These are phyloP conservation scores for Penicillium digitatum DNA, from an alignment of 2,329 filamentous ascomycete species.

Conservation along the genomic window DNA sequence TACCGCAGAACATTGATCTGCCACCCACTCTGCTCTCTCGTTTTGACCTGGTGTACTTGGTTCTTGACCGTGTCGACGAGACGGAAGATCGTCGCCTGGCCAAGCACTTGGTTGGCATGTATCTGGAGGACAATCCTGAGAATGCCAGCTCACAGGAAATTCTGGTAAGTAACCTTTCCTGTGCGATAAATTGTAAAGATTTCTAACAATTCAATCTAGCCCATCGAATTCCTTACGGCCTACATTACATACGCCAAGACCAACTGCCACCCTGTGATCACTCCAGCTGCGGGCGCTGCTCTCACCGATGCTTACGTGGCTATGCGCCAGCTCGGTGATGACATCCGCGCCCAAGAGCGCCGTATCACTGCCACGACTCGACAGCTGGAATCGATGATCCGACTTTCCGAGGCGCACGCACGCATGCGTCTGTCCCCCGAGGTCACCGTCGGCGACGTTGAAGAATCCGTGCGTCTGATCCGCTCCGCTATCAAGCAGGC, in stretches of 20 bases:
- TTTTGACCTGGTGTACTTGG: slow-evolving; percentile 95
- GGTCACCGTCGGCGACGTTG: slow-evolving; percentile 78
- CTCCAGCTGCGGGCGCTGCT: slow-evolving; percentile 72
- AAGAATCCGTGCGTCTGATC: slow-evolving; percentile 88
- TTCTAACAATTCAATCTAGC: slow-evolving; percentile 48
- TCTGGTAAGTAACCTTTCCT: slow-evolving; percentile 57
- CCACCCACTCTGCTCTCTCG: slow-evolving; percentile 90
- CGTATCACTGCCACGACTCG: slow-evolving; percentile 96
- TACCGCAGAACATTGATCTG: slow-evolving; percentile 96
- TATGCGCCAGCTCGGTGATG: slow-evolving; percentile 89
- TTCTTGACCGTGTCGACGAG: slow-evolving; percentile 91
- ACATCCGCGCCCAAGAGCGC: slow-evolving; percentile 82
- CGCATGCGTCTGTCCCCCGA: slow-evolving; percentile 83
- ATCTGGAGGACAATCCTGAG: slow-evolving; percentile 89
- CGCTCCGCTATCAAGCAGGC: slow-evolving; percentile 92
- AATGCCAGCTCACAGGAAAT: slow-evolving; percentile 75
- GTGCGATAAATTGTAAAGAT: background rate
- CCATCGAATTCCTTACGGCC: slow-evolving; percentile 89
- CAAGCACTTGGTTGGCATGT: slow-evolving; percentile 91
- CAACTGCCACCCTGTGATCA: slow-evolving; percentile 78
- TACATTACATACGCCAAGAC: slow-evolving; percentile 96
- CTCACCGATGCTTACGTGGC: slow-evolving; percentile 84
- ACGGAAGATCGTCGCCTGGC: slow-evolving; percentile 82
- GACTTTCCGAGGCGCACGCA: slow-evolving; percentile 89
- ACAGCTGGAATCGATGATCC: slow-evolving; percentile 98